These are phyloP conservation scores for Penicillium angulare DNA, from an alignment of 495 filamentous ascomycete species.

Conservation along the genomic window DNA sequence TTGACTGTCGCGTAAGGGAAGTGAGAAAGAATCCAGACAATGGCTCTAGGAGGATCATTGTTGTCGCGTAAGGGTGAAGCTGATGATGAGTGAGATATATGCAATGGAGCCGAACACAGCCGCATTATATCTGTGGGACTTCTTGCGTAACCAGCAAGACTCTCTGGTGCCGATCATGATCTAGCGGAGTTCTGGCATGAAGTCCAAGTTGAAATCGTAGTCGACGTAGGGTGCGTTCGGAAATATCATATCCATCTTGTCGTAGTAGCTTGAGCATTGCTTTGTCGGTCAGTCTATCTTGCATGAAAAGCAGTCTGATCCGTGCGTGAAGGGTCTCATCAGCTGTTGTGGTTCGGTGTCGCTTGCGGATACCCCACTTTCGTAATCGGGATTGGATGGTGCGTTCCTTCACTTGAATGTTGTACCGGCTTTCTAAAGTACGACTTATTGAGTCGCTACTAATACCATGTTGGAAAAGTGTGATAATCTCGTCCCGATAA, in stretches of 20 bases:
- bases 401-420: constrained; percentile 29
- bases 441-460: constrained; percentile 30
- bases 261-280: constrained; percentile 27
- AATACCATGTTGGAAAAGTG: constrained; percentile 24
- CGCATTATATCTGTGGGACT: not conserved
- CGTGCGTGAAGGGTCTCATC: constrained; percentile 27
- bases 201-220: constrained; percentile 28
- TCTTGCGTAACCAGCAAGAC: constrained; percentile 5
- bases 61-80: too few relatives aligned
- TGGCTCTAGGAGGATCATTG: too few relatives aligned
- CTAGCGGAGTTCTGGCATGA: constrained; percentile 22
- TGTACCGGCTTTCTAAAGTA: constrained; percentile 23
- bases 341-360: constrained; percentile 26
- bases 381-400: constrained; percentile 29
- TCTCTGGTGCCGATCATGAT: constrained; percentile 9
- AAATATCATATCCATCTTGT: constrained; percentile 29
- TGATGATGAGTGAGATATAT: not conserved
- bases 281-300: constrained; percentile 28
- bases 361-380: constrained; percentile 32
- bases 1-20: constrained; percentile 10
- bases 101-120: not conserved
- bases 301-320: constrained; percentile 24
- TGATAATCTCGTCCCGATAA: constrained; percentile 27
- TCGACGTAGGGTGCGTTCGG: constrained; percentile 25
- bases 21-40: too few relatives aligned